Evolutionary conservation across 192 early-diverging fungal species (phyloP), one percentile per base, ranked within the genome.

Genomic region (Podila epigama): DNA sequence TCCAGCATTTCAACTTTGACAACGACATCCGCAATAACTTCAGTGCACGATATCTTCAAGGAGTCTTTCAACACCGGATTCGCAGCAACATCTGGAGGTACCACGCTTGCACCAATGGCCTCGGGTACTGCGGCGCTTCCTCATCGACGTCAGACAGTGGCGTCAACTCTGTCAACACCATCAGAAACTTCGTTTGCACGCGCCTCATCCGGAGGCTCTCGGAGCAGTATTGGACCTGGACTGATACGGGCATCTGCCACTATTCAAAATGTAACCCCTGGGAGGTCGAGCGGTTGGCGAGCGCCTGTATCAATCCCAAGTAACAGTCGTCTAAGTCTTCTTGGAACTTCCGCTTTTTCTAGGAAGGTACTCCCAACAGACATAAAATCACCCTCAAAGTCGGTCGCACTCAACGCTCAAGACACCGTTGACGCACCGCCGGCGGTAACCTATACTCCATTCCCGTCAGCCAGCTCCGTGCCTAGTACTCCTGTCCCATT

Each of bases 1-100:
- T 29, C 40, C 25, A 27, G n/a, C 16, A 12, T 35, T 2, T 56
- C 48, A 1, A 50, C 18, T 18, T 10, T 37, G 1, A 25, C 32
- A 35, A 56, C 35, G n/a, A 25, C 39, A 1, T 32, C 44, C 20
- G 50, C 48, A 16, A 67, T 15, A 22, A 48, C n/a, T 22, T 22
- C 44, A 48, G 44, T 75, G 12, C 64, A 58, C 13, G 20, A 64
- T 6, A 57, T 66, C 20, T 75, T 75, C 37, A 44, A 42, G 22
- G 51, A 61, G 7, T 75, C 71, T 0, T 62, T 75, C 29, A 65
- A 58, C 65, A 48, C 64, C 39, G 71, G 64, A 55, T 67, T 75
- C 32, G 71, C 65, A 11, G 48, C 71, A 22, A 50, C 71, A 22
- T 75, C 71, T n/a, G 55, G 29, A 48, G 44, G 44, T 22, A 22